Base-by-base conservation (phyloP, 352 stramenopile species). In the Phytopythium vexans region DNA sequence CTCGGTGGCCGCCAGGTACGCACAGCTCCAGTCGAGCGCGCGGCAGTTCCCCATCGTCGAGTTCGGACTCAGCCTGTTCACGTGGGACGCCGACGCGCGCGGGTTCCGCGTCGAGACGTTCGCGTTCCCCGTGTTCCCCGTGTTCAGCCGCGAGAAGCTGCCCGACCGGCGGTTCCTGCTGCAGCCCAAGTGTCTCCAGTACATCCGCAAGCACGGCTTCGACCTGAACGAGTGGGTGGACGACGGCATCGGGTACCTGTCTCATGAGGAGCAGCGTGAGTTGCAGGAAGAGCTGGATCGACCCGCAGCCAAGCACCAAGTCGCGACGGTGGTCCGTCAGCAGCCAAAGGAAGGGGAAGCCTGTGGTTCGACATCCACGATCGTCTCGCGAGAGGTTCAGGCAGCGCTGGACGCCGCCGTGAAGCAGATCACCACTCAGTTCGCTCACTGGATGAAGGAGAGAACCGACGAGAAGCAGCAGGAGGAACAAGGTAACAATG, bases 151-250 rank as follows among this genome's bases (percentile, higher is more conserved):
- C 21, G 21, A 27, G 21, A 27, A 49, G 47, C 54, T 61, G 31
- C 71, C 75, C 3, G 77, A 92, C 50, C 58, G 82, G 4, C 62
- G 74, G 11, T 92, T 92, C 42, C 60, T 87, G 35, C 36, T 85
- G 16, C 82, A 92, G 54, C 62, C 82, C 57, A 88, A 85, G 58
- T 92, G 79, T 54, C 52, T 92, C 7, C 75, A 86, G 56, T 92
- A 86, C 55, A 81, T 90, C 37, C 82, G 80, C 33, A 66, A 72
- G 40, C 82, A 92, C 43, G 82, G 82, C 21, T 92, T 92, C 52
- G 82, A 92, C 51, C 58, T 92, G 11, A 92, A 92, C 58, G 48
- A 51, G 5, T 92, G 82, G 82, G 77, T 92, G 37, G 82, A 92
- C 64, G 54, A 71, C 16, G 82, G 82, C 31, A 77, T 92, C 41